phyloP scores from a whole-genome alignment of 306 rosid genomes.

The Pterocarpus macrocarpus region DNA sequence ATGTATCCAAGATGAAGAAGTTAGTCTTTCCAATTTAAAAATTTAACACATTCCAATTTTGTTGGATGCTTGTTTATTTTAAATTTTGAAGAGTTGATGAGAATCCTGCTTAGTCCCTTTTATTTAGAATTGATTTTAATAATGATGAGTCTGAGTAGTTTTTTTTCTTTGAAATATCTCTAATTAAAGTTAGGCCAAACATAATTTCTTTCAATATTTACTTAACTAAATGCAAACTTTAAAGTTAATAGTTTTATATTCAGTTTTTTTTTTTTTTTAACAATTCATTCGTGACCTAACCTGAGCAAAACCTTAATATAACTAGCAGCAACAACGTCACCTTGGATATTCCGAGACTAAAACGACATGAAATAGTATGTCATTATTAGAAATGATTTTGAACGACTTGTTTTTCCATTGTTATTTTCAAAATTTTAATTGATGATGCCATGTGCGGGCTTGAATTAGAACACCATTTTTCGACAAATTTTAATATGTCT shows the following conservation, averaged over 20 bases:
- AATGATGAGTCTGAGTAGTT: background rate
- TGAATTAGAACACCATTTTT: no score
- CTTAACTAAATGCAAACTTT: background rate
- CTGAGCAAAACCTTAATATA: background rate
- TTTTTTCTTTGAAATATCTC: background rate
- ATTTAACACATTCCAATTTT: background rate
- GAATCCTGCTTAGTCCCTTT: background rate
- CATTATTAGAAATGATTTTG: conserved; percentile 2
- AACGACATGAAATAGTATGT: background rate
- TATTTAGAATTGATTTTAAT: background rate
- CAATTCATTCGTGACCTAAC: background rate
- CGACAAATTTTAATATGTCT: no score
- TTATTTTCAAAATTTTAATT: no score
- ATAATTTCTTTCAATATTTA: background rate
- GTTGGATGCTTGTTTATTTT: background rate
- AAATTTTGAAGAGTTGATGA: background rate
- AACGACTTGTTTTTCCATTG: background rate
- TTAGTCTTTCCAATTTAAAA: background rate
- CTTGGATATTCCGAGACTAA: background rate
- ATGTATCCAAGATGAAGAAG: background rate
- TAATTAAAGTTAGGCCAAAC: background rate
- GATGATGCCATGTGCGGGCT: no score
- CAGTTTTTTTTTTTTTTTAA: background rate
- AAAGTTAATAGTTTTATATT: background rate
- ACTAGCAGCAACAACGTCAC: background rate